Base-by-base conservation (phyloP, 208 protist species). In the Crithidia acanthocephali region DNA sequence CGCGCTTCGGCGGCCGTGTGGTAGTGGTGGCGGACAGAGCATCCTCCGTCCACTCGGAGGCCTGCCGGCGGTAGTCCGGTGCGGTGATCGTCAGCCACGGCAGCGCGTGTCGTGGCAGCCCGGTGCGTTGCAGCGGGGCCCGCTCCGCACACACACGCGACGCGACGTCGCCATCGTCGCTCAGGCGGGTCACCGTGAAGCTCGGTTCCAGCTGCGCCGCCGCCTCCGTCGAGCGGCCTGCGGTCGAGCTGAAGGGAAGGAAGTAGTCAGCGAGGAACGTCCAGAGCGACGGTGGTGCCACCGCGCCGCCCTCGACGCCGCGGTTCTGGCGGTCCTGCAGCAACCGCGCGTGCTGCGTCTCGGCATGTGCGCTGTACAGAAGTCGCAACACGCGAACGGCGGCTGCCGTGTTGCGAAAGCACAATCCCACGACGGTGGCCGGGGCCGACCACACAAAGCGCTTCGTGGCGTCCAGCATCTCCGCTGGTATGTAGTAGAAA, bases 311-410 rank as follows among this genome's bases (percentile, higher is more conserved):
- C 6, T 30, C 44, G 2, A 72, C 33, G 47, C 67, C 56, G 56
- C 67, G 67, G 56, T 64, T 72, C 40, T 72, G 67, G 13, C 18
- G 44, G 25, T 64, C 22, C 32, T 59, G 42, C 18, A 51, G 67
- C 11, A 25, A 20, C 5, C n/a, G 55, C n/a, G 30, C 33, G 2
- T 27, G 9, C 15, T n/a, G 9, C 28, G 33, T 27, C 5, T 45
- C 55, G 33, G 18, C 55, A 27, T 60, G 33, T 30, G 30, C 22
- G 55, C 5, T 16, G 55, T 60, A 60, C 33, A 13, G 35, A 11
- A 33, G 10, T 8, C 2, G 2, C 16, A 18, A 11, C 6, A 60
- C n/a, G 4, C n/a, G 6, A 6, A 16, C 15, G 8, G 45, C 33
- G 8, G 35, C 16, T 7, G 18, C 44, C 13, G 44, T 48, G 44